Evolutionary conservation across 2,329 filamentous ascomycete species (phyloP).

Genomic region (Botrytis tulipae): DNA sequence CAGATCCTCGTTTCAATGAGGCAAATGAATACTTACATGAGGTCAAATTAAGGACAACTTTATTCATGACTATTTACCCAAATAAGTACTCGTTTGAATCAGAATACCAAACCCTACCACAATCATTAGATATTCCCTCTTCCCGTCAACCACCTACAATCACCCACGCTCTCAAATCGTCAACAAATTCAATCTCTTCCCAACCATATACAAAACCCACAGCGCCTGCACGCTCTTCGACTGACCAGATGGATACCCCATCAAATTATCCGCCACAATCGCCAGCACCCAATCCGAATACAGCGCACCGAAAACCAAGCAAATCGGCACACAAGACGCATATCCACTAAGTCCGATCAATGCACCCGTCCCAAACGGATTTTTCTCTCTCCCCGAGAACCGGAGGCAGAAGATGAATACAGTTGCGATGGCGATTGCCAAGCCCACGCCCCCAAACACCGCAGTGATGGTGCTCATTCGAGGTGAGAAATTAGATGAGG

Average conservation of each 20-base stretch:
- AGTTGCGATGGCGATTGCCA: neutral
- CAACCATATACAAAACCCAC: neutral
- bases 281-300: constrained; percentile 3
- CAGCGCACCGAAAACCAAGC: neutral
- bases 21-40: no score
- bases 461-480: neutral
- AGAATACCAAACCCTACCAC: no score
- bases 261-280: neutral
- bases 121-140: neutral
- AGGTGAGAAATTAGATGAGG: neutral
- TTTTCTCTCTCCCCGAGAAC: neutral
- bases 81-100: neutral
- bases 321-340: neutral
- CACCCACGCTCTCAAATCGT: neutral
- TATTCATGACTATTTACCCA: neutral
- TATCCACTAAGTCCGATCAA: neutral
- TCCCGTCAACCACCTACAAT: neutral
- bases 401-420: no score
- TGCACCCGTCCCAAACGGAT: neutral
- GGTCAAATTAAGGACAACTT: neutral
- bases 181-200: constrained; percentile 1
- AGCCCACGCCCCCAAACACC: neutral
- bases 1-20: no score
- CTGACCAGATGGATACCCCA: neutral
- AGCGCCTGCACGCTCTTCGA: neutral